Conservation (phyloP, 2,329 filamentous ascomycete species). For the Colletotrichum higginsianum region DNA sequence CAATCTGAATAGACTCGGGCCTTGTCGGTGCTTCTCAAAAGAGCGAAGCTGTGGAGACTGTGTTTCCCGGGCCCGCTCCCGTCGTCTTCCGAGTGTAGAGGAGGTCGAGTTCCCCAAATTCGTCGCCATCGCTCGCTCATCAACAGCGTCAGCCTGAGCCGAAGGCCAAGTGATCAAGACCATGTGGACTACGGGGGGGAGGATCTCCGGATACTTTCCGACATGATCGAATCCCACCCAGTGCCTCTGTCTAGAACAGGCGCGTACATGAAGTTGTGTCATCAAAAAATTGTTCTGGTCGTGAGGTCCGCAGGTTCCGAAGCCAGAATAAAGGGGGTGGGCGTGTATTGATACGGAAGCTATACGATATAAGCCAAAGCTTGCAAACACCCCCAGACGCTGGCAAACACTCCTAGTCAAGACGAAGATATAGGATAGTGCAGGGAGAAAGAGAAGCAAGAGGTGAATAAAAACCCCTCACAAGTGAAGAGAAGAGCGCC, state of each 20-base stretch:
- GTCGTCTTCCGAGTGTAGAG: background rate
- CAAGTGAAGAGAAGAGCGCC: background rate
- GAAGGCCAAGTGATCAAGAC: background rate
- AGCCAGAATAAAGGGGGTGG: background rate
- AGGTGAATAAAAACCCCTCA: background rate
- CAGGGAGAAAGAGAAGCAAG: background rate
- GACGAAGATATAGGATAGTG: background rate
- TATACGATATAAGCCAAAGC: background rate
- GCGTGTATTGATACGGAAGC: background rate
- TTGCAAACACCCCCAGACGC: conserved; percentile 7
- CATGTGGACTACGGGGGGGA: background rate
- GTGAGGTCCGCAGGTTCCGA: background rate
- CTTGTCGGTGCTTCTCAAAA: conserved; percentile 1
- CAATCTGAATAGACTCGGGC: conserved; percentile 9
- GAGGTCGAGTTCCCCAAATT: background rate
- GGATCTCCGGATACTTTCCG: background rate
- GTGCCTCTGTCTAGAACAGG: background rate
- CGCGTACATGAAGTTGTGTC: background rate
- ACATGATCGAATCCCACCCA: too few species aligned
- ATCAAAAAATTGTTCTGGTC: background rate
- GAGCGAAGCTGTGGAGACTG: background rate
- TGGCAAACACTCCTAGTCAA: conserved; percentile 3
- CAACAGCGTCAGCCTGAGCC: background rate
- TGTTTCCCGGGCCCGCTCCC: background rate
- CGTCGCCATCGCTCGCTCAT: background rate